Base-by-base conservation (phyloP, 2,329 filamentous ascomycete species). In the Capronia americana region DNA sequence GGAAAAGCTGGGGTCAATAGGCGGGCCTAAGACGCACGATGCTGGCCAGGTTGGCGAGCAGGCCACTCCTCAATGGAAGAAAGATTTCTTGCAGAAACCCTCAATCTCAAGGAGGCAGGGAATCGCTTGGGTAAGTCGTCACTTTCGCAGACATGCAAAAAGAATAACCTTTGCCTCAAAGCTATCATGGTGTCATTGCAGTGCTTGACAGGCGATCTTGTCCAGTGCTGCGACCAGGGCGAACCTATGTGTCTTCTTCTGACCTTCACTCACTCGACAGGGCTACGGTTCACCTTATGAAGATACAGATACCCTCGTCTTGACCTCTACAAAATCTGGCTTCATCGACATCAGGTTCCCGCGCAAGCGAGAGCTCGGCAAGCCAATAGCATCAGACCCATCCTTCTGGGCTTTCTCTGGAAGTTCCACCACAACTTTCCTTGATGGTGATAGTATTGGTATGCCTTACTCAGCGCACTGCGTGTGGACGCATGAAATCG, bases 271-370 rank as follows among this genome's bases (percentile, higher is more conserved):
- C 7, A n/a, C 14, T 4, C 17, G 58, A 44, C 60, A 72, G 70
- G 63, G 68, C 41, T 71, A 66, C 51, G 59, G 57, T 24, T 53
- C 68, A 50, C 70, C 71, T 10, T 71, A 69, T 26, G 71, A 73
- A 64, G 69, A 72, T 17, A 71, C 71, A 10, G 66, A 66, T 34
- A 71, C 69, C 8, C 60, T 73, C 4, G 71, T 72, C 10, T 60
- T 73, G 34, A 71, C 70, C 12, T 67, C 71, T 11, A 57, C 64
- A 8, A 51, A 63, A 24, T 61, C 63, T 12, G 55, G 26, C 34
- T 73, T 71, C 48, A 65, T 73, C 46, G 71, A 73, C 63, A 68
- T 73, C 44, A 66, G 71, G 12, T 72, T 73, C 32, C 69, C 70
- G 4, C 26, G 61, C 23, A 65, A 51, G 38, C 59, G 41, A 23